Evolutionary conservation across 345 rosid species (phyloP).

Genomic region (Turnera subulata): DNA sequence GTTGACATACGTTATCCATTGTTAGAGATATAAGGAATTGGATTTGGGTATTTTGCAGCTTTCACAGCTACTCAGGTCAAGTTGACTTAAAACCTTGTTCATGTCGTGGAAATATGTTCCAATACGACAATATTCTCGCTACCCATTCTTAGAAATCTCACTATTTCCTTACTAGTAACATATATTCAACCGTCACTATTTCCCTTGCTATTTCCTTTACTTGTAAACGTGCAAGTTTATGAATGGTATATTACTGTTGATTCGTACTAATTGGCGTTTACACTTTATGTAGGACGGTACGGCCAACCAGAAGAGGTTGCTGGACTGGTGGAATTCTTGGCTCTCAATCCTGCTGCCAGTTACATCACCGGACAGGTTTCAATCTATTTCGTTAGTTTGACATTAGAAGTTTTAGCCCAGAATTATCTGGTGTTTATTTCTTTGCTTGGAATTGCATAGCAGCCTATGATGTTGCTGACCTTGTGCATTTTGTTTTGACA

Average conservation of each 20-base stretch:
- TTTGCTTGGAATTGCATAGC: no score
- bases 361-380: constrained; percentile 94
- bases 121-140: background rate
- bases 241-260: no score
- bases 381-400: background rate
- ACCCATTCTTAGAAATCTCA: no score
- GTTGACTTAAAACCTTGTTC: background rate
- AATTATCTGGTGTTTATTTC: no score
- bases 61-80: no score
- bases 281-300: constrained; percentile 63
- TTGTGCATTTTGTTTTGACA: background rate
- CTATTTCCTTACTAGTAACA: no score
- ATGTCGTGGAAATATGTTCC: background rate
- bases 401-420: background rate
- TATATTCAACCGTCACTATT: no score
- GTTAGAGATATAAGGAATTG: no score
- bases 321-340: constrained; percentile 94
- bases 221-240: no score
- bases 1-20: no score
- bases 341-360: constrained; percentile 77
- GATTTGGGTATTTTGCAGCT: no score
- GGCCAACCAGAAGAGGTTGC: constrained; percentile 99
- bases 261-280: background rate
- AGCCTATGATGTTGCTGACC: background rate
- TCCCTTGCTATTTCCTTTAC: no score